These are phyloP conservation scores for Russula vinacea DNA, from an alignment of 768 basidiomycete species.

Conservation along the genomic window DNA sequence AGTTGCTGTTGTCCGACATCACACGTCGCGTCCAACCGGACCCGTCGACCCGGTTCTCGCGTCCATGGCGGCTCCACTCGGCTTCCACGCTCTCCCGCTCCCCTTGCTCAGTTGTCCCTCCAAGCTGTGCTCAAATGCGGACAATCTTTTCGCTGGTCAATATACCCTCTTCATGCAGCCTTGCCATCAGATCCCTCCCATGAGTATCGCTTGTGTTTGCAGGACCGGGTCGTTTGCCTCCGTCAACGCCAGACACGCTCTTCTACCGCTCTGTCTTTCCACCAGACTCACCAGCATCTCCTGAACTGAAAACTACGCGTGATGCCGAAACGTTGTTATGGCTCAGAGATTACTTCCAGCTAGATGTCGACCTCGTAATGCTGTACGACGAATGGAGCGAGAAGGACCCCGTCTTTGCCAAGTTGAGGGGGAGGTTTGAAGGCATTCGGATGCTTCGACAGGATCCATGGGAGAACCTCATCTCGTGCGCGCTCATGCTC, in stretches of 20 bases:
- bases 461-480: conserved; percentile 93
- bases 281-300: conserved; percentile 43
- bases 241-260: conserved; percentile 61
- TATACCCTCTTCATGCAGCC: conserved; percentile 41
- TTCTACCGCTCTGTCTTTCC: conserved; percentile 74
- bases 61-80: conserved; percentile 32
- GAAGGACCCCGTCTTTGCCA: conserved; percentile 72
- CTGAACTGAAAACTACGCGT: conserved; percentile 37
- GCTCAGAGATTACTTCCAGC: conserved; percentile 86
- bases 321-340: conserved; percentile 69
- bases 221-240: conserved; percentile 80
- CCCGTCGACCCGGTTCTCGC: background rate
- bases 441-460: conserved; percentile 88
- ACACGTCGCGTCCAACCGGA: background rate
- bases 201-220: conserved; percentile 78
- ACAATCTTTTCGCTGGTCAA: conserved; percentile 83
- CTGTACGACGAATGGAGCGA: conserved; percentile 76
- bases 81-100: conserved; percentile 60
- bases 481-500: conserved; percentile 63
- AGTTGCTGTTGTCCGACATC: conserved; percentile 51
- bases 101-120: conserved; percentile 71
- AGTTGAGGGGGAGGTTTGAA: conserved; percentile 57
- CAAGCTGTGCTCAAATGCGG: conserved; percentile 76
- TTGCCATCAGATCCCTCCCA: conserved; percentile 35
- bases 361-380: conserved; percentile 64